Conservation (phyloP, 2,329 filamentous ascomycete genomes). For the Beauveria sp. region DNA sequence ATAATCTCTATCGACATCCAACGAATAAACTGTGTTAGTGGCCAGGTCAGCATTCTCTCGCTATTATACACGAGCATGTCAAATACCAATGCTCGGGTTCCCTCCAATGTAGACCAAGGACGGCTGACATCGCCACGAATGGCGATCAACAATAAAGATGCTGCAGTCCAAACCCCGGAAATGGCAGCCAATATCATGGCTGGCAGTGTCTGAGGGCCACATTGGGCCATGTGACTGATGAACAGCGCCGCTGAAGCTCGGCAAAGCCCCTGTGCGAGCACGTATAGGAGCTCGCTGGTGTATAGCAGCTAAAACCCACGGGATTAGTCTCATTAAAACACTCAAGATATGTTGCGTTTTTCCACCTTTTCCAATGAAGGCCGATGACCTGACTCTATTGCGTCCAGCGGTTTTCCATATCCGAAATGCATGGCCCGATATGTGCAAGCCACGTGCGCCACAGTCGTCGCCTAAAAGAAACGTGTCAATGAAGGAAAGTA, state of each 20-base stretch:
- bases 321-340: not conserved
- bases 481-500: not conserved
- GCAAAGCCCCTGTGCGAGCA: not conserved
- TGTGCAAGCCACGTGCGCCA: not conserved
- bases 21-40: not conserved
- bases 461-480: not conserved
- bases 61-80: not conserved
- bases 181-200: not conserved
- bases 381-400: not conserved
- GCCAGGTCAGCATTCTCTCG: not conserved
- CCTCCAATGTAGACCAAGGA: constrained; percentile 7
- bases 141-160: not conserved
- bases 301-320: not conserved
- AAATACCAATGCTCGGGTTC: not conserved
- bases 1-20: constrained; percentile 1
- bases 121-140: not conserved
- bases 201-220: not conserved
- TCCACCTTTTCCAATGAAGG: not conserved
- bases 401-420: not conserved
- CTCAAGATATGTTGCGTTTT: too few species aligned
- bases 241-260: constrained; percentile 6
- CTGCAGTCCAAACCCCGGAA: not conserved
- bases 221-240: constrained; percentile 6
- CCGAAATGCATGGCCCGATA: constrained; percentile 3
- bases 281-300: not conserved